These are phyloP conservation scores for Venturiaceae sp. DNA, from an alignment of 2,329 filamentous ascomycete species.

Conservation along the genomic window DNA sequence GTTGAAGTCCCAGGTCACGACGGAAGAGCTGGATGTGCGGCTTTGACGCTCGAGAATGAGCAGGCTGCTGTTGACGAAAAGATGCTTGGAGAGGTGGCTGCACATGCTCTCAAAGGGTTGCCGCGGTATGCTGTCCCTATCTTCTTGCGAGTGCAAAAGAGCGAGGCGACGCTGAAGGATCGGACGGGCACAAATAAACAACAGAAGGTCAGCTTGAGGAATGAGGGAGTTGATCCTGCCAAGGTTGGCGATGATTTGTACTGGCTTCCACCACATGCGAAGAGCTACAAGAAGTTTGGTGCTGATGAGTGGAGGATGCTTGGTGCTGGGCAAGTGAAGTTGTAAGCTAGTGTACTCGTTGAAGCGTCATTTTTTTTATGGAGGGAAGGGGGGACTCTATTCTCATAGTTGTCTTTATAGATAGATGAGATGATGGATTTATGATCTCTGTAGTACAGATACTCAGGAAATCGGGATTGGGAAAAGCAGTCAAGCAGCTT, in stretches of 20 bases:
- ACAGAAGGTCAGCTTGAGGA: conserved; percentile 65
- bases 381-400: too few relatives aligned
- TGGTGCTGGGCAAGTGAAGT: conserved; percentile 57
- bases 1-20: conserved; percentile 72
- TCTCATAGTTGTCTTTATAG: too few relatives aligned
- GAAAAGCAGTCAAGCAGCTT: too few relatives aligned
- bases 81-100: conserved; percentile 49
- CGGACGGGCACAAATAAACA: conserved; percentile 83
- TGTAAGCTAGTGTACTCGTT: too few relatives aligned
- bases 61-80: conserved; percentile 23
- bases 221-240: conserved; percentile 61
- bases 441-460: too few relatives aligned
- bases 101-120: conserved; percentile 47
- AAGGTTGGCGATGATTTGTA: conserved; percentile 40
- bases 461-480: too few relatives aligned
- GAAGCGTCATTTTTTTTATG: too few relatives aligned
- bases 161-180: conserved; percentile 43
- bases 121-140: conserved; percentile 69
- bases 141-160: conserved; percentile 60
- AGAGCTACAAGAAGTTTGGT: conserved; percentile 57
- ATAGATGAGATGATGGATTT: too few relatives aligned
- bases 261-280: conserved; percentile 53
- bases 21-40: conserved; percentile 73
- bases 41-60: conserved; percentile 44
- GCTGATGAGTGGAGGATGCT: conserved; percentile 60